Evolutionary conservation across 306 rosid genomes (phyloP).

Genomic region (Castanopsis chinensis): DNA sequence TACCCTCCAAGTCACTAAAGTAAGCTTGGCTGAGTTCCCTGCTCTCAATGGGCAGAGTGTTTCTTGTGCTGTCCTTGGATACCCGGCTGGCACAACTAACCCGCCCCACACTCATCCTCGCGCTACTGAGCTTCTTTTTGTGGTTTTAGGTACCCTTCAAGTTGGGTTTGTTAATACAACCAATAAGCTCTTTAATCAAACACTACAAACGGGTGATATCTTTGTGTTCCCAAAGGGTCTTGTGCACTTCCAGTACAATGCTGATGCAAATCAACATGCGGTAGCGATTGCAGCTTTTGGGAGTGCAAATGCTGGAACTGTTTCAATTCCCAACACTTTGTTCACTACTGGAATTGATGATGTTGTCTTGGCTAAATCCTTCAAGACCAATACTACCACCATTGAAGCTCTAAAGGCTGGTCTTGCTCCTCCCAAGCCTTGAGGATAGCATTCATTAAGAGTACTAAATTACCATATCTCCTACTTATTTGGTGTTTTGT

Average conservation of each 20-base stretch:
- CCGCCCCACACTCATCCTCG: slow-evolving; percentile 64
- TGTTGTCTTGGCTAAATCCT: slow-evolving; percentile 43
- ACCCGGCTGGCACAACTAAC: slow-evolving; percentile 29
- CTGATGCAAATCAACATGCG: slow-evolving; percentile 4
- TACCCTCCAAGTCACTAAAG: slow-evolving; percentile 37
- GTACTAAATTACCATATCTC: background rate
- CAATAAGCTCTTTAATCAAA: slow-evolving; percentile 48
- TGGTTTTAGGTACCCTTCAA: slow-evolving; percentile 32
- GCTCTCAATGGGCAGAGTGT: slow-evolving; percentile 60
- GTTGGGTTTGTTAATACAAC: slow-evolving; percentile 54
- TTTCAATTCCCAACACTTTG: slow-evolving; percentile 40
- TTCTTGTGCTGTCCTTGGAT: slow-evolving; percentile 46
- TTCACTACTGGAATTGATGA: slow-evolving; percentile 38
- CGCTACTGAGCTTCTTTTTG: slow-evolving; percentile 44
- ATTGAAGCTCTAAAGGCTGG: slow-evolving; percentile 41
- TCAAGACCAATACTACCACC: slow-evolving; percentile 43
- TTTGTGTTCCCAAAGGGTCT: slow-evolving; percentile 57
- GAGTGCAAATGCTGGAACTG: slow-evolving; percentile 42
- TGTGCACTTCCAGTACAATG: slow-evolving; percentile 49
- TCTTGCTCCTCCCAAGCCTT: slow-evolving; percentile 34
- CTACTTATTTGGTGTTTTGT: background rate
- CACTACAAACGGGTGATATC: slow-evolving; percentile 36
- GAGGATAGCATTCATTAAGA: background rate
- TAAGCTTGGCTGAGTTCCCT: slow-evolving; percentile 37
- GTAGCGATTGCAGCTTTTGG: slow-evolving; percentile 51